Conservation (phyloP, 768 basidiomycete species). For the Agaricus subrufescens region DNA sequence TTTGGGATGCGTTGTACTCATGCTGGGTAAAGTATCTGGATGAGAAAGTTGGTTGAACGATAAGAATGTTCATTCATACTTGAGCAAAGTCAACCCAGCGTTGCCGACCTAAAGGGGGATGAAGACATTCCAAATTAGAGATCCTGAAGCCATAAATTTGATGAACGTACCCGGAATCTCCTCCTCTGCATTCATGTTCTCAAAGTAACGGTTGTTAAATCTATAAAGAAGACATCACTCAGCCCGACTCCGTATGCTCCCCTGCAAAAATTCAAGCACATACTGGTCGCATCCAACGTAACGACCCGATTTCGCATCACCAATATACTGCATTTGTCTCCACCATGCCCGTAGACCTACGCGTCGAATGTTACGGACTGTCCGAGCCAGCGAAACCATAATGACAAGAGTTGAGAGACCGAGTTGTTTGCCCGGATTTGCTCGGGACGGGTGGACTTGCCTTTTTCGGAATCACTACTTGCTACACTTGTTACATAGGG, state of each 20-base stretch:
- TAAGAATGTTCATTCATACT: slow-evolving; percentile 34
- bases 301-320: slow-evolving; percentile 86
- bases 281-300: slow-evolving; percentile 80
- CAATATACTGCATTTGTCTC: slow-evolving; percentile 89
- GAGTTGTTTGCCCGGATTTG: slow-evolving; percentile 28
- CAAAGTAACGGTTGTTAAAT: slow-evolving; percentile 92
- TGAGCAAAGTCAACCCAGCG: slow-evolving; percentile 95
- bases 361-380: slow-evolving; percentile 68
- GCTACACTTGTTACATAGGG: not conserved
- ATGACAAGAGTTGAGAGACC: slow-evolving; percentile 8
- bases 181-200: slow-evolving; percentile 83
- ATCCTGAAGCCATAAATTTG: not conserved
- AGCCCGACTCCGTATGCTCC: slow-evolving; percentile 7
- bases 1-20: slow-evolving; percentile 87
- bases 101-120: slow-evolving; percentile 65
- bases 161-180: slow-evolving; percentile 74
- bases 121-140: not conserved
- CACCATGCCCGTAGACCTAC: slow-evolving; percentile 86
- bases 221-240: slow-evolving; percentile 29
- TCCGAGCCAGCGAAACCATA: slow-evolving; percentile 74
- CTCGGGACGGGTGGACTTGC: slow-evolving; percentile 14
- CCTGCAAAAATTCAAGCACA: slow-evolving; percentile 26
- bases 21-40: slow-evolving; percentile 40
- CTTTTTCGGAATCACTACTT: not conserved
- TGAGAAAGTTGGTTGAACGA: not conserved